phyloP scores from a whole-genome alignment of 768 basidiomycete species.

The Amanita pallidorosea region DNA sequence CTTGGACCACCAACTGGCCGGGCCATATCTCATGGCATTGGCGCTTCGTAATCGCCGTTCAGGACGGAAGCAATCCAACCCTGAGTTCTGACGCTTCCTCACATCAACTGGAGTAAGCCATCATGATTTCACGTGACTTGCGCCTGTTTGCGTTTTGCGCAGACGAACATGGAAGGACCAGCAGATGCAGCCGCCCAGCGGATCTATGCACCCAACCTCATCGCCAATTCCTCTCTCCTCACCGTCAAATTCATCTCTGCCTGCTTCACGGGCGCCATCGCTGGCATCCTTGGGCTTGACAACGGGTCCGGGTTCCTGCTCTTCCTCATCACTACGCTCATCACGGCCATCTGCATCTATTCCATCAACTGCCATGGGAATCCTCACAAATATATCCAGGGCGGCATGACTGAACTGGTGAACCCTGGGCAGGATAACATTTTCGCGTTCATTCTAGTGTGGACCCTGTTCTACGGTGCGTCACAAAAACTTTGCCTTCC shows the following conservation, averaged over 20 bases:
- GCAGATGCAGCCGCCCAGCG: slow-evolving; percentile 45
- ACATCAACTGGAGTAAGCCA: too few species aligned
- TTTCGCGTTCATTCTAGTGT: slow-evolving; percentile 85
- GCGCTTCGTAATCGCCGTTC: neutral
- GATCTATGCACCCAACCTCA: slow-evolving; percentile 57
- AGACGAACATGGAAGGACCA: slow-evolving; percentile 32
- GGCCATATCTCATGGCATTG: too few species aligned
- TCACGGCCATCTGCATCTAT: slow-evolving; percentile 57
- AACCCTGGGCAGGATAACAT: slow-evolving; percentile 87
- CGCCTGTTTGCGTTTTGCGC: neutral
- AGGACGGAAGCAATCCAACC: neutral
- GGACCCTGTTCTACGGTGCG: slow-evolving; percentile 95
- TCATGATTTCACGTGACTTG: slow-evolving; percentile 6
- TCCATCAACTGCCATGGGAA: slow-evolving; percentile 61
- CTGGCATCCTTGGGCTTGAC: slow-evolving; percentile 82
- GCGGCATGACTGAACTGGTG: slow-evolving; percentile 56
- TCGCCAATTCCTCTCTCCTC: slow-evolving; percentile 47
- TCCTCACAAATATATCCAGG: slow-evolving; percentile 51
- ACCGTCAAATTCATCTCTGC: slow-evolving; percentile 74
- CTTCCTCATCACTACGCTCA: slow-evolving; percentile 57
- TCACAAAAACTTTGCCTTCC: neutral
- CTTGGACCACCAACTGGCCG: too few species aligned
- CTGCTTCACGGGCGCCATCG: slow-evolving; percentile 79
- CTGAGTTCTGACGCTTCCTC: neutral
- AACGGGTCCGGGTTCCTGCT: slow-evolving; percentile 77